Evolutionary conservation across 2,329 filamentous ascomycete species (phyloP).

Genomic region (Clarireedia hainanense): DNA sequence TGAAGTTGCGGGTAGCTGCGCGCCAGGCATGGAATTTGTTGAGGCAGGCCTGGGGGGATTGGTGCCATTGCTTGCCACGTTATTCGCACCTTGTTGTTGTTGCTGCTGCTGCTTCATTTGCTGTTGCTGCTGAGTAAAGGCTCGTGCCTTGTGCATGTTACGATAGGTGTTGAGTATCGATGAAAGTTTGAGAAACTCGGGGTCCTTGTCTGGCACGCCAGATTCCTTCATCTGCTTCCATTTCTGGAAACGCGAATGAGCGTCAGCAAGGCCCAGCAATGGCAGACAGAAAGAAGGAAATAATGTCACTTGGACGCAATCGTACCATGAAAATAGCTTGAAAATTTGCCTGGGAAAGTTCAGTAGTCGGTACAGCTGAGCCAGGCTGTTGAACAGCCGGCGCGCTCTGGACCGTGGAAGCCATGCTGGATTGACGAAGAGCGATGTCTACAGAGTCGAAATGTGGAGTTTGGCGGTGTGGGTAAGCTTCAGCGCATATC

Average conservation of each 20-base stretch:
- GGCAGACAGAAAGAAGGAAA: background rate
- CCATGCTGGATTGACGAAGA: slow-evolving; percentile 48
- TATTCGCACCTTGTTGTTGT: slow-evolving; percentile 47
- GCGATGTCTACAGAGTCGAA: slow-evolving; percentile 9
- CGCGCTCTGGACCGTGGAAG: slow-evolving; percentile 63
- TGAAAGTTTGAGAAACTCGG: slow-evolving; percentile 78
- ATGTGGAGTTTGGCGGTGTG: slow-evolving; percentile 13
- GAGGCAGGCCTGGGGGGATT: slow-evolving; percentile 42
- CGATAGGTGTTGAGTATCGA: slow-evolving; percentile 68
- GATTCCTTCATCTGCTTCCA: slow-evolving; percentile 82
- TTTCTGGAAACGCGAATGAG: slow-evolving; percentile 51
- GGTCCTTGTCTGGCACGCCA: slow-evolving; percentile 73
- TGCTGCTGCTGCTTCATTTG: slow-evolving; percentile 36
- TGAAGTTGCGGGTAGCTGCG: slow-evolving; percentile 19
- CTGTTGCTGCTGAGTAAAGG: slow-evolving; percentile 24
- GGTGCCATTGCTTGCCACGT: slow-evolving; percentile 46
- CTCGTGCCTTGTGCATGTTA: slow-evolving; percentile 34
- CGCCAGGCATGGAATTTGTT: slow-evolving; percentile 16
- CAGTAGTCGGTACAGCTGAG: slow-evolving; percentile 46
- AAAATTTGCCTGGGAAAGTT: slow-evolving; percentile 60
- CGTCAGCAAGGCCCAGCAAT: background rate
- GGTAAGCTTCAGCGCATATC: slow-evolving; percentile 26
- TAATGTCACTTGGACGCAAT: background rate
- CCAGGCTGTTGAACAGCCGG: slow-evolving; percentile 61
- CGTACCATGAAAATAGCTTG: slow-evolving; percentile 58